A percentile compares a stretch with the other conserved stretches of the same genome.
Conservation (phyloP, 192 early-diverging fungal genomes). For the Coemansia sp. region DNA sequence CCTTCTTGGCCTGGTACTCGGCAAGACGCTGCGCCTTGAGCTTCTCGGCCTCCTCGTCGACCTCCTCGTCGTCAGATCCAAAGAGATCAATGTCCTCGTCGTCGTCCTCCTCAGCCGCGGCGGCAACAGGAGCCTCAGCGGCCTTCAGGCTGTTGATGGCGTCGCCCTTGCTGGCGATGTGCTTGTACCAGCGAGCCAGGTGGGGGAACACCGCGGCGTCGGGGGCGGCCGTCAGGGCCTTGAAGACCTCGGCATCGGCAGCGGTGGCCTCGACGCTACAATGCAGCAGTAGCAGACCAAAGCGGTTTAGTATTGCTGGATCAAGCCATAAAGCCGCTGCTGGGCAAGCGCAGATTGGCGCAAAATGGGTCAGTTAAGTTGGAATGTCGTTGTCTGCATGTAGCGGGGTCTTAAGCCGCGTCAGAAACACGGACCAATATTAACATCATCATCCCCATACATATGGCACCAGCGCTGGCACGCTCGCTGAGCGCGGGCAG, state of each 20-base stretch:
- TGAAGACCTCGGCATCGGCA: conserved; percentile 86
- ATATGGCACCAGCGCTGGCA: neutral
- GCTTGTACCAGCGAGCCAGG: conserved; percentile 92
- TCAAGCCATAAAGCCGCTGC: neutral
- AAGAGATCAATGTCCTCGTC: conserved; percentile 96
- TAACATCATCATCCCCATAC: conserved; percentile 49
- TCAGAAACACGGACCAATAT: conserved; percentile 61
- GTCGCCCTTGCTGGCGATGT: conserved; percentile 62
- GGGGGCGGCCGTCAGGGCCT: conserved; percentile 68
- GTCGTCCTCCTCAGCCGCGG: conserved; percentile 68
- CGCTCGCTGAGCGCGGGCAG: no score
- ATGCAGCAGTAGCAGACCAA: neutral
- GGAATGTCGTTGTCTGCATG: conserved; percentile 46
- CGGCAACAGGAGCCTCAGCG: conserved; percentile 53
- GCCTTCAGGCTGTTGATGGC: conserved; percentile 38
- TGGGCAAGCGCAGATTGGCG: neutral
- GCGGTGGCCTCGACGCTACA: conserved; percentile 67
- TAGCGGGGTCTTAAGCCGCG: conserved; percentile 62
- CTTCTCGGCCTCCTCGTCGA: conserved; percentile 86
- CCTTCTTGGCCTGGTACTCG: conserved; percentile 90
- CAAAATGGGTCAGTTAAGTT: conserved; percentile 20
- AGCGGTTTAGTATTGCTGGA: no score
- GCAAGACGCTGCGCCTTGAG: conserved; percentile 83
- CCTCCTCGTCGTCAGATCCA: conserved; percentile 86
- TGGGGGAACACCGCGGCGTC: conserved; percentile 74